These are phyloP conservation scores for Brassica juncea DNA, from an alignment of 345 rosid species.

Conservation along the genomic window DNA sequence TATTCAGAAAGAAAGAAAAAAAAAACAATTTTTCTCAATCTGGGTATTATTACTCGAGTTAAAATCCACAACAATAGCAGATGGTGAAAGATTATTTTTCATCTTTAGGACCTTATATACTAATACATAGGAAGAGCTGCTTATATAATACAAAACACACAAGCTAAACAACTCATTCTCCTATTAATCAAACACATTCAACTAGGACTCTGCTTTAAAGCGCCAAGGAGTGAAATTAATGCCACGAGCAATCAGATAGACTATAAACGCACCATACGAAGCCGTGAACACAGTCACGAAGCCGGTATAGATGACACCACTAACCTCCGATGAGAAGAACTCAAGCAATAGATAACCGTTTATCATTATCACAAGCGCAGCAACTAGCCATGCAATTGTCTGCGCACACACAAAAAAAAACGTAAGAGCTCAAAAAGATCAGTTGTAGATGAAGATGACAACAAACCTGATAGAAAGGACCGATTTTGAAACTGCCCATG, in stretches of 20 bases:
- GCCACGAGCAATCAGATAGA: conserved; percentile 64
- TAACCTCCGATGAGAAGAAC: conserved; percentile 67
- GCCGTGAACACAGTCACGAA: conserved; percentile 46
- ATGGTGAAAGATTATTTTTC: background rate
- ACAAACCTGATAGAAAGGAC: conserved; percentile 47
- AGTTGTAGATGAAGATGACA: too few relatives aligned
- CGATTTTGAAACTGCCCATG: conserved; percentile 46
- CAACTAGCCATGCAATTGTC: conserved; percentile 80
- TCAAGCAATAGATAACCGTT: conserved; percentile 83
- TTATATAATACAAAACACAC: conserved; percentile 21
- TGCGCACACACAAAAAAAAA: too few relatives aligned
- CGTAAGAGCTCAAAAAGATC: too few relatives aligned
- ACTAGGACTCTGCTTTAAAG: conserved; percentile 28
- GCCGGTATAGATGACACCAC: conserved; percentile 44
- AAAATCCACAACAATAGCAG: background rate
- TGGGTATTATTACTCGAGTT: too few relatives aligned
- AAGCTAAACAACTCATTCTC: conserved; percentile 1
- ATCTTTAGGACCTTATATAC: conserved; percentile 4
- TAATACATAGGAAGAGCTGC: conserved; percentile 11
- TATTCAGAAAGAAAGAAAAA: background rate
- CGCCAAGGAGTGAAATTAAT: conserved; percentile 45
- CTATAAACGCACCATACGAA: conserved; percentile 65
- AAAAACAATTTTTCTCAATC: background rate
- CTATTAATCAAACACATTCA: background rate
- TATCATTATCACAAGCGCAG: conserved; percentile 76